phyloP scores from a whole-genome alignment of 306 rosid species.

The Castanea crenata region DNA sequence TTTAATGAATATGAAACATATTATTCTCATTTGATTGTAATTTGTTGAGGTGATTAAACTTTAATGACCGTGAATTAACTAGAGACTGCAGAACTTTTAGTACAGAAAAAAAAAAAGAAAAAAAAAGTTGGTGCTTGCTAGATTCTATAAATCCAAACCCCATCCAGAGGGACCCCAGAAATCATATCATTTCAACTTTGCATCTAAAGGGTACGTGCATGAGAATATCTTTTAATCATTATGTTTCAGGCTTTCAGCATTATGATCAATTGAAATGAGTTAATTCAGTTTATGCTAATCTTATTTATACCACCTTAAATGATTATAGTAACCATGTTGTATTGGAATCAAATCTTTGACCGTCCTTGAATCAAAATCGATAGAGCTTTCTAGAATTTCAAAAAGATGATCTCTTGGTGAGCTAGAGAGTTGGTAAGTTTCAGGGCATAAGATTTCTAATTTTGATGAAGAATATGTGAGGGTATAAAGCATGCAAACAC shows the following conservation, averaged over 20 bases:
- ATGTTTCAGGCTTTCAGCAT: background rate
- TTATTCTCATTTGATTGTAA: too few relatives aligned
- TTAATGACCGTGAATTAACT: background rate
- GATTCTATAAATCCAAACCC: constrained; percentile 28
- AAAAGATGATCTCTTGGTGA: background rate
- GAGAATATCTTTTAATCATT: constrained; percentile 8
- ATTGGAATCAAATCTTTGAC: constrained; percentile 5
- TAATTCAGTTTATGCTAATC: background rate
- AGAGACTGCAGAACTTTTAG: background rate
- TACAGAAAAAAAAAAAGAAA: too few relatives aligned
- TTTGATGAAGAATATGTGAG: constrained; percentile 4
- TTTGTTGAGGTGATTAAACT: too few relatives aligned
- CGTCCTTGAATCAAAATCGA: constrained; percentile 14
- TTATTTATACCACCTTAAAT: background rate
- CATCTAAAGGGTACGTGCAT: constrained; percentile 7
- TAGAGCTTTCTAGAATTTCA: constrained; percentile 20
- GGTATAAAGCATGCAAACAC: constrained; percentile 5
- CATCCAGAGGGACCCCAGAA: constrained; percentile 25
- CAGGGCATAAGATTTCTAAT: constrained; percentile 8
- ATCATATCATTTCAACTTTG: constrained; percentile 26
- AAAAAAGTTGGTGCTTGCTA: background rate
- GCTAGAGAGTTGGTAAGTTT: background rate
- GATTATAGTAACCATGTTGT: background rate
- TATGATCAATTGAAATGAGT: constrained; percentile 1
- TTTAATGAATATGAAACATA: too few relatives aligned